Percentiles rank a stretch among this genome's conserved stretches.
These are phyloP conservation scores for Picea glauca DNA, from an alignment of 75 land plant genomes.

Conservation along the genomic window DNA sequence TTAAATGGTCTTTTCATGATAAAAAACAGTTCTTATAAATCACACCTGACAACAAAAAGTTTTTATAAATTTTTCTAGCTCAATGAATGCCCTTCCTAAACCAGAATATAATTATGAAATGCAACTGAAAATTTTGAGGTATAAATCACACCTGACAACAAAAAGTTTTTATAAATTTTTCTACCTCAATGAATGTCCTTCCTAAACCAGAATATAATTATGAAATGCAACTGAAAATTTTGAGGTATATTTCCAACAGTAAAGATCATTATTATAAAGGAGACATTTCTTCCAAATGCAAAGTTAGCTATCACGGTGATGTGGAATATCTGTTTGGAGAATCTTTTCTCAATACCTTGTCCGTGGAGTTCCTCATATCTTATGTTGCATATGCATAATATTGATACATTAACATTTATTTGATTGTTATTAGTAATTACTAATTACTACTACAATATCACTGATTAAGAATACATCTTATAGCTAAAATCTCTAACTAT, in stretches of 20 bases:
- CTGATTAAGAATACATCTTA: too few species aligned
- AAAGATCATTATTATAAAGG: background rate
- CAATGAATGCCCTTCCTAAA: background rate
- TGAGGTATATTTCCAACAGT: background rate
- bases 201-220: background rate
- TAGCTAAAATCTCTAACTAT: background rate
- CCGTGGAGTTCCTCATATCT: too few species aligned
- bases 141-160: background rate
- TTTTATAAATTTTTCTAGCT: background rate
- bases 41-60: background rate
- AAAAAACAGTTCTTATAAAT: background rate
- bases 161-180: background rate
- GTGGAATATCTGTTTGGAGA: too few species aligned
- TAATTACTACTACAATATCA: too few species aligned
- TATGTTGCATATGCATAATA: too few species aligned
- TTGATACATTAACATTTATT: too few species aligned
- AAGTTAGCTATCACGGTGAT: too few species aligned
- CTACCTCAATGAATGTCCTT: background rate
- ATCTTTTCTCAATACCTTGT: too few species aligned
- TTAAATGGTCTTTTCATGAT: background rate
- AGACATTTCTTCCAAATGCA: background rate
- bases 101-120: background rate
- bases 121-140: background rate
- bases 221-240: background rate
- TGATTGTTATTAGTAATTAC: too few species aligned